These are phyloP conservation scores for Penicillium sclerotigenum DNA, from an alignment of 2,329 filamentous ascomycete species.

Conservation along the genomic window DNA sequence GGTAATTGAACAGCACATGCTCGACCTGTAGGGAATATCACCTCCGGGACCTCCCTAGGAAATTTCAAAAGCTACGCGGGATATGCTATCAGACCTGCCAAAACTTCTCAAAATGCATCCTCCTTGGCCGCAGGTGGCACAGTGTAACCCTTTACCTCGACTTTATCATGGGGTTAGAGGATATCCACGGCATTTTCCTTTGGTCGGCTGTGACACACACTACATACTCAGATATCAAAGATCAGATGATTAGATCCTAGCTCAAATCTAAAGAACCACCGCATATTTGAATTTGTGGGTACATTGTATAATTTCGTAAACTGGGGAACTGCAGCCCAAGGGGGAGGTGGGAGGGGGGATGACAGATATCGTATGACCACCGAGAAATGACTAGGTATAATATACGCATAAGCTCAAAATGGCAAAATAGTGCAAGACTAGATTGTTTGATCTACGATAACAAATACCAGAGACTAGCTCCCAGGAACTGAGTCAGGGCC, in stretches of 20 bases:
- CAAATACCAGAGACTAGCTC: not conserved
- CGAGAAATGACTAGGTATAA: not conserved
- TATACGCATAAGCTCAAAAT: not conserved
- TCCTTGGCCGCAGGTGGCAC: not conserved
- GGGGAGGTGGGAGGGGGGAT: too few species aligned
- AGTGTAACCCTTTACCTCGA: not conserved
- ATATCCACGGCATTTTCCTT: not conserved
- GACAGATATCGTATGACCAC: not conserved
- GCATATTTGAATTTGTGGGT: not conserved
- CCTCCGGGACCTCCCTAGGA: not conserved
- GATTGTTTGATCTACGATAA: not conserved
- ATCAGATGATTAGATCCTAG: not conserved
- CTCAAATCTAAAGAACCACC: not conserved
- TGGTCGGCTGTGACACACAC: not conserved
- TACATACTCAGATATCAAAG: not conserved
- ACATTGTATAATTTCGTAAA: not conserved
- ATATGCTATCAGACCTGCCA: not conserved
- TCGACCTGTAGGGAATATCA: conserved; percentile 1
- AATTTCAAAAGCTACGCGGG: not conserved
- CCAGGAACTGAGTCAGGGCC: not conserved
- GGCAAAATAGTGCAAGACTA: not conserved
- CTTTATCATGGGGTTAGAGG: not conserved
- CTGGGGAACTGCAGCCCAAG: not conserved
- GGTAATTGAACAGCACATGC: not conserved
- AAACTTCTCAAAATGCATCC: not conserved